These are phyloP conservation scores for Mucor velutinosus DNA, from an alignment of 371 early-diverging fungal genomes.

Conservation along the genomic window DNA sequence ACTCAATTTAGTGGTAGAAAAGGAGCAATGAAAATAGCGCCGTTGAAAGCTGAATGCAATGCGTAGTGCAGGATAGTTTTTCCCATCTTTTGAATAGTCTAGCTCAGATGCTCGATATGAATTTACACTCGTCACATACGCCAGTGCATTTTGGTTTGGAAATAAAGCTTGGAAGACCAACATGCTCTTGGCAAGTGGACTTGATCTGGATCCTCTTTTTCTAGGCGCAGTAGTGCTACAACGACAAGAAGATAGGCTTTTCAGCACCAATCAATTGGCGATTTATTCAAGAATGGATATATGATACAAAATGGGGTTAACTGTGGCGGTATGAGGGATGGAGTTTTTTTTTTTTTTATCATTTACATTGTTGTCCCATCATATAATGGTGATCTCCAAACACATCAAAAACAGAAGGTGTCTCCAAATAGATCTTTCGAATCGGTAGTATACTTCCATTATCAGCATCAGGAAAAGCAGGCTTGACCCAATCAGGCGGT, in stretches of 20 bases:
- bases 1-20: not conserved
- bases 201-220: not conserved
- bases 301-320: not conserved
- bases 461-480: conserved; percentile 42
- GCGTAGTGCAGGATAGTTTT: too few relatives aligned
- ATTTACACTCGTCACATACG: not conserved
- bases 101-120: conserved; percentile 17
- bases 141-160: not conserved
- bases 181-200: not conserved
- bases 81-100: too few relatives aligned
- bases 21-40: not conserved
- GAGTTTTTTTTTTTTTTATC: not conserved
- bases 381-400: conserved; percentile 2
- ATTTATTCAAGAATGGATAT: not conserved
- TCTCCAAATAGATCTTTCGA: conserved; percentile 18
- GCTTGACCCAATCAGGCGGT: conserved; percentile 63
- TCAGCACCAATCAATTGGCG: not conserved
- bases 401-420: conserved; percentile 13
- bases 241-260: not conserved
- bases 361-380: conserved; percentile 9
- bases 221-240: not conserved
- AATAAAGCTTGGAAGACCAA: not conserved
- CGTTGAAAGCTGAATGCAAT: not conserved
- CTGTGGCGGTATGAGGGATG: not conserved
- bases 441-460: conserved; percentile 17